phyloP scores from a whole-genome alignment of 106 monocot genomes.

The Allium fistulosum region DNA sequence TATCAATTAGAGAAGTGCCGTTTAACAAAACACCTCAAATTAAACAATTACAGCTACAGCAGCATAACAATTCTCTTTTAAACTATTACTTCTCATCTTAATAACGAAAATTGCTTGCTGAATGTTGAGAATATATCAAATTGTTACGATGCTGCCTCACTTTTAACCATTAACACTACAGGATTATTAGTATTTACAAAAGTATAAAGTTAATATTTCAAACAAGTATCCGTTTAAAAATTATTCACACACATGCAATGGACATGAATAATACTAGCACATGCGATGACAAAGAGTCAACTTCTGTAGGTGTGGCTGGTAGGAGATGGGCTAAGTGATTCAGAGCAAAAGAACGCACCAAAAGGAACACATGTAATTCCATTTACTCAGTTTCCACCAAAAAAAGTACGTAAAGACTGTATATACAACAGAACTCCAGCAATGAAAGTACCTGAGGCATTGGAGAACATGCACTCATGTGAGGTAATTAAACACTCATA shows the following conservation, averaged over 20 bases:
- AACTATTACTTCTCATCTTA: too few species aligned
- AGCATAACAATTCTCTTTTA: too few species aligned
- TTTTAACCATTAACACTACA: too few species aligned
- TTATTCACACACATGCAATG: background rate
- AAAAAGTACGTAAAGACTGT: slow-evolving; percentile 51
- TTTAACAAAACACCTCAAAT: too few species aligned
- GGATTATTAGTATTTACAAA: too few species aligned
- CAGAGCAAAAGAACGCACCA: slow-evolving; percentile 44
- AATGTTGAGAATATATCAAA: background rate
- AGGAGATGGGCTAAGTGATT: slow-evolving; percentile 35
- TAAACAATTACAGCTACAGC: too few species aligned
- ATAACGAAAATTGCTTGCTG: too few species aligned
- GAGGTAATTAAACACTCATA: slow-evolving; percentile 37
- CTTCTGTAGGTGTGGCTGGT: slow-evolving; percentile 56
- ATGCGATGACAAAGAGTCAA: too few species aligned
- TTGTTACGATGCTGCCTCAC: background rate
- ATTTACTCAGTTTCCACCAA: slow-evolving; percentile 60
- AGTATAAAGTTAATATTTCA: too few species aligned
- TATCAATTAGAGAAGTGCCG: too few species aligned
- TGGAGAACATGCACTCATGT: slow-evolving; percentile 71
- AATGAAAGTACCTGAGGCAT: slow-evolving; percentile 41
- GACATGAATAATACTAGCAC: too few species aligned
- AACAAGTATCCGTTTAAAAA: background rate
- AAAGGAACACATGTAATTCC: slow-evolving; percentile 57
- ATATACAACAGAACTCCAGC: slow-evolving; percentile 63